Base-by-base conservation (phyloP, 2,329 filamentous ascomycete species). In the Hansfordia pulvinata region DNA sequence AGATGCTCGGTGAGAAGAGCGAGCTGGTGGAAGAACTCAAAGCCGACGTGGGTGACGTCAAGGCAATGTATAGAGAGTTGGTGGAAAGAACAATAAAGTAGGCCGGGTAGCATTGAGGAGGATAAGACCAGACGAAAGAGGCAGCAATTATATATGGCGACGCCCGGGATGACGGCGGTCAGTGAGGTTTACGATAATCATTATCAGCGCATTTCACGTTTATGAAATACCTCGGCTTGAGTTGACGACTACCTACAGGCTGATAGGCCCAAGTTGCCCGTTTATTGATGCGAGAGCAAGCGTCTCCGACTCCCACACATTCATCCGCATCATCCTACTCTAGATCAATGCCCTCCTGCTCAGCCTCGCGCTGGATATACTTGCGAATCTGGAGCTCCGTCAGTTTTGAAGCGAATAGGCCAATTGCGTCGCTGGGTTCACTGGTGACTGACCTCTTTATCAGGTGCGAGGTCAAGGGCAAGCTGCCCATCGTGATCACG, bases 1-100 rank as follows among this genome's bases (percentile, higher is more conserved):
- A 96, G 57, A 77, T 96, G 73, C 57, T 98, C 30, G 90, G 90
- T 2, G 90, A 98, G 67, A 93, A 93, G 69, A 93, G 84, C 51
- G 90, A 98, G 61, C 60, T 79, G 44, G 86, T 93, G 3, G 85
- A 93, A 46, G 90, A 98, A 61, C 59, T 98, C 38, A 74, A 67
- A 50, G 77, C 80, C 9, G 90, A 96, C 60, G 80, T 98, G 28
- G 64, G 75, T 37, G 90, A 98, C 60, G 65, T 98, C 49, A 98
- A 98, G 62, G 78, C 76, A 45, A 93, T 98, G 67, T 96, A 96
- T 58, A 73, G 84, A 38, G 88, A 96, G 47, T 56, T 98, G 50
- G 80, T 93, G 25, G 82, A 93, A 56, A 73, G 76, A 46, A 88
- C 83, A 31, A 72, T 85, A 46, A 78, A 73, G 53, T 80, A 23